Percentiles rank a stretch among this genome's conserved stretches.
phyloP scores from a whole-genome alignment of 139 green algal genomes.

The Gonium pectorale region DNA sequence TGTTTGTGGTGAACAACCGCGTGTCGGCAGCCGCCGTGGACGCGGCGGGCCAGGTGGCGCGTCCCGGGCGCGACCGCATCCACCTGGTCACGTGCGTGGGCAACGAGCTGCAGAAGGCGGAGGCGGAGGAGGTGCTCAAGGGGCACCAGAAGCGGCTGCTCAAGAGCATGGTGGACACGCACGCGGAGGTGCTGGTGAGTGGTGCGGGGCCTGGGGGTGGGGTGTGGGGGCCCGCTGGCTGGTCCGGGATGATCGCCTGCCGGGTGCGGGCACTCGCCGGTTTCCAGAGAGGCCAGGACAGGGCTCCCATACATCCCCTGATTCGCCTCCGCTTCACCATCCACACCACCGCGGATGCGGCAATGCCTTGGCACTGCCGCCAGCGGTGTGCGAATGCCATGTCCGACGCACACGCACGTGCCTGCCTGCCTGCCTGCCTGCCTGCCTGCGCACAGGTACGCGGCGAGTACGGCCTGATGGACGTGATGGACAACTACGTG shows the following conservation, averaged over 20 bases:
- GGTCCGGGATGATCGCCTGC: no score
- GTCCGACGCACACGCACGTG: no score
- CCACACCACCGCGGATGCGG: no score
- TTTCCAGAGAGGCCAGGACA: no score
- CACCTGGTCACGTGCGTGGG: conserved; percentile 45
- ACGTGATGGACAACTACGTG: conserved; percentile 52
- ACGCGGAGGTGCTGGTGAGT: conserved; percentile 29
- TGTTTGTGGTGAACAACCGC: conserved; percentile 45
- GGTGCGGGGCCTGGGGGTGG: background rate
- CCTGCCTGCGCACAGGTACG: conserved; percentile 24
- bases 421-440: background rate
- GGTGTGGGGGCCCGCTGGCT: background rate
- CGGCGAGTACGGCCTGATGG: conserved; percentile 42
- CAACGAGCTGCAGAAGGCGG: background rate
- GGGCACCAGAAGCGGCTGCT: conserved; percentile 34
- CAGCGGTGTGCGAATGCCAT: no score
- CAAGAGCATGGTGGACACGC: conserved; percentile 43
- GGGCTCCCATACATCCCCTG: no score
- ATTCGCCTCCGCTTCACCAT: no score
- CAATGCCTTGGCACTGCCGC: no score
- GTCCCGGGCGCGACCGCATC: conserved; percentile 37
- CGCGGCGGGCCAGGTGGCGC: conserved; percentile 12
- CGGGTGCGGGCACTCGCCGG: no score
- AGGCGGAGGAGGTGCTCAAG: conserved; percentile 44
- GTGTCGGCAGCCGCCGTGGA: conserved; percentile 34